Evolutionary conservation across 257 asterid species (phyloP).

Genomic region (Plantago ovata): DNA sequence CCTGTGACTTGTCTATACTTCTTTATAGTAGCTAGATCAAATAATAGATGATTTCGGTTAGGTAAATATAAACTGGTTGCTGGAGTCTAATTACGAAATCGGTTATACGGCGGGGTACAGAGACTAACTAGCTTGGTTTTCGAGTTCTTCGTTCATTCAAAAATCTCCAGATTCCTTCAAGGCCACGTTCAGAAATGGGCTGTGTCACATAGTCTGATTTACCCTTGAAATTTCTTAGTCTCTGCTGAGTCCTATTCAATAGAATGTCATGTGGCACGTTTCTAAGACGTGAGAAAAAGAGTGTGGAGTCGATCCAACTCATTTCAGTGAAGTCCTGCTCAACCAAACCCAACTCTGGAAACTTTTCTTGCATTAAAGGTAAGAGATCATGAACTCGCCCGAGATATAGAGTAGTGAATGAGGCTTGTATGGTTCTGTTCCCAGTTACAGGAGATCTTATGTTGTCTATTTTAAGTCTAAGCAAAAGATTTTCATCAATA

Average conservation of each 20-base stretch:
- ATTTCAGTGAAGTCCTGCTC: constrained; percentile 35
- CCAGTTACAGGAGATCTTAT: constrained; percentile 10
- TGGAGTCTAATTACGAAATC: too few species aligned
- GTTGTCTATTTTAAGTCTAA: constrained; percentile 21
- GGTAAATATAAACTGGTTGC: too few species aligned
- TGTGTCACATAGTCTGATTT: constrained; percentile 37
- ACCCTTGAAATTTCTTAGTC: constrained; percentile 16
- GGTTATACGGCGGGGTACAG: too few species aligned
- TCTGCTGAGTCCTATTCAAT: constrained; percentile 2
- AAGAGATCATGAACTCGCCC: constrained; percentile 30
- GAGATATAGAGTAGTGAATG: constrained; percentile 30
- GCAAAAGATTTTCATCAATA: constrained; percentile 31
- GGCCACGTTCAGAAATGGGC: constrained; percentile 26
- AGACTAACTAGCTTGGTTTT: neutral
- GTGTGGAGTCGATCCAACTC: constrained; percentile 41
- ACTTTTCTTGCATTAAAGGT: constrained; percentile 27
- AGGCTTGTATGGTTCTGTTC: constrained; percentile 22
- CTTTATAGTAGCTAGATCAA: too few species aligned
- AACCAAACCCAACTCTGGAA: constrained; percentile 38
- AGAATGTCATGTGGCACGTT: constrained; percentile 17
- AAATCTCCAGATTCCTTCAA: constrained; percentile 32
- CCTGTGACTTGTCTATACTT: too few species aligned
- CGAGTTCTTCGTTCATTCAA: constrained; percentile 18
- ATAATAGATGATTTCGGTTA: too few species aligned
- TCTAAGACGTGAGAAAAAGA: constrained; percentile 17